A percentile compares a stretch with the other conserved stretches of the same genome.
Evolutionary conservation across 257 asterid species (phyloP).

Genomic region (Salvia splendens): DNA sequence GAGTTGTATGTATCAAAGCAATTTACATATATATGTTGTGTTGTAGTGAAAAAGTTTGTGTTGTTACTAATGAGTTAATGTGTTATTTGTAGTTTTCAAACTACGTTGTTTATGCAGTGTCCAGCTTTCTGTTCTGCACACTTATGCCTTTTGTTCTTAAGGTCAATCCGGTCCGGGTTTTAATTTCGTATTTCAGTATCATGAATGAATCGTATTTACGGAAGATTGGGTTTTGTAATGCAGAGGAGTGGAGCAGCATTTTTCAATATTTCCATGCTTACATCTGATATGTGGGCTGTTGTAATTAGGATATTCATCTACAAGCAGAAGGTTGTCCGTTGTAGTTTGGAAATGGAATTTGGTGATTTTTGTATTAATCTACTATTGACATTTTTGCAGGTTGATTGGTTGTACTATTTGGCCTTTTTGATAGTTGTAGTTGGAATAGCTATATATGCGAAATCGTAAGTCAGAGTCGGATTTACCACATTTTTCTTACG

Average conservation of each 20-base stretch:
- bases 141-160: conserved; percentile 33
- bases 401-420: conserved; percentile 66
- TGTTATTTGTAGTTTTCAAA: conserved; percentile 45
- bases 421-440: conserved; percentile 57
- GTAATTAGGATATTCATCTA: conserved; percentile 62
- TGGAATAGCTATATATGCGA: conserved; percentile 63
- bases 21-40: too few species aligned
- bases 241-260: conserved; percentile 82
- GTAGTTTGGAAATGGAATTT: not conserved
- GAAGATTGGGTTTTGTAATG: not conserved
- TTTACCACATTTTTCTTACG: not conserved
- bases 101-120: conserved; percentile 46
- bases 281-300: conserved; percentile 89
- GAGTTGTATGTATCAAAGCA: conserved; percentile 47
- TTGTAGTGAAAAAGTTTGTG: too few species aligned
- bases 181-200: too few species aligned
- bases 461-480: conserved; percentile 37
- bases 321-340: conserved; percentile 71
- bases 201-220: too few species aligned
- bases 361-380: not conserved
- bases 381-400: conserved; percentile 43
- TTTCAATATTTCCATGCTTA: conserved; percentile 74
- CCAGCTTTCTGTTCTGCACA: conserved; percentile 61
- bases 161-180: conserved; percentile 16
- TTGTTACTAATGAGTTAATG: not conserved